These are phyloP conservation scores for Trichoderma sp. DNA, from an alignment of 2,329 filamentous ascomycete species.

Conservation along the genomic window DNA sequence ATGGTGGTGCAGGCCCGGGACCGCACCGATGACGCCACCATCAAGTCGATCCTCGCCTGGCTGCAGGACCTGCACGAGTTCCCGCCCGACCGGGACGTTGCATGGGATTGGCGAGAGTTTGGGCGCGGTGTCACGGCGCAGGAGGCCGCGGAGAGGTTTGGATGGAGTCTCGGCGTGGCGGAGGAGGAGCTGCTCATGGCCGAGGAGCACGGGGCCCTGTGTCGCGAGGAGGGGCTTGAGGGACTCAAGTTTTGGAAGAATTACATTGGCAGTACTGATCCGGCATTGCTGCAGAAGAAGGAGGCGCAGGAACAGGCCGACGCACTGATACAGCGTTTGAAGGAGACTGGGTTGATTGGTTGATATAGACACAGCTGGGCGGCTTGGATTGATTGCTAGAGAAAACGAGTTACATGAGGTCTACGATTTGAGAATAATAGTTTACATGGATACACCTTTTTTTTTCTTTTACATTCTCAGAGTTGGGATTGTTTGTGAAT, in stretches of 20 bases:
- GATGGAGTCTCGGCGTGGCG: slow-evolving; percentile 96
- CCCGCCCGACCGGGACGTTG: slow-evolving; percentile 60
- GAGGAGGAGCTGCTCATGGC: slow-evolving; percentile 97
- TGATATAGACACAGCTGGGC: slow-evolving; percentile 27
- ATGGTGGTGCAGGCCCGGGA: slow-evolving; percentile 88
- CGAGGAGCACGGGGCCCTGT: slow-evolving; percentile 82
- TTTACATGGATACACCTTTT: neutral
- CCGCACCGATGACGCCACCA: slow-evolving; percentile 86
- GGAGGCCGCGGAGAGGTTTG: slow-evolving; percentile 84
- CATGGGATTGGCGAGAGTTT: slow-evolving; percentile 75
- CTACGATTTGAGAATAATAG: neutral
- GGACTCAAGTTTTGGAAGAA: slow-evolving; percentile 95
- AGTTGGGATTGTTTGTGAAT: neutral
- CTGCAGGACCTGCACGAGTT: slow-evolving; percentile 68
- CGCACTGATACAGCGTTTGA: slow-evolving; percentile 43
- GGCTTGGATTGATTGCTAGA: neutral
- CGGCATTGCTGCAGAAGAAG: slow-evolving; percentile 30
- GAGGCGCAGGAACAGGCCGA: slow-evolving; percentile 39
- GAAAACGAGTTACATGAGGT: neutral
- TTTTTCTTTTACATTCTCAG: neutral
- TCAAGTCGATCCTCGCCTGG: slow-evolving; percentile 74
- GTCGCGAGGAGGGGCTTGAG: slow-evolving; percentile 88
- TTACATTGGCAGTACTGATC: slow-evolving; percentile 50
- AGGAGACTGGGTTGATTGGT: slow-evolving; percentile 43
- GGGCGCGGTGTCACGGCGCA: slow-evolving; percentile 86